Conservation (phyloP, 257 asterid genomes). For the Hygrophila difformis region DNA sequence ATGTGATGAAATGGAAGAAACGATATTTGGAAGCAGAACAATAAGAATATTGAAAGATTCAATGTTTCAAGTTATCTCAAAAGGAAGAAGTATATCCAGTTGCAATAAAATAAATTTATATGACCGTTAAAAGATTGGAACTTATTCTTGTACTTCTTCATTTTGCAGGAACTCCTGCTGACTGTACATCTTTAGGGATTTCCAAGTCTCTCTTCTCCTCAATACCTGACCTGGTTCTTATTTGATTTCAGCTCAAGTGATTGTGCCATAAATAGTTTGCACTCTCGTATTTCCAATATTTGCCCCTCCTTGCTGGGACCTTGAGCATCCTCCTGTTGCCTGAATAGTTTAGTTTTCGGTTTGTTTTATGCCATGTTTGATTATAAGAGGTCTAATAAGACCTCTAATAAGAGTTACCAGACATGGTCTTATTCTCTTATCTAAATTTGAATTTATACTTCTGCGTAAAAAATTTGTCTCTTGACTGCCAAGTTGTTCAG, state of each 20-base stretch:
- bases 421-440: too few relatives aligned
- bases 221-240: conserved; percentile 71
- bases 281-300: background rate
- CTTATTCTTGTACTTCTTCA: conserved; percentile 5
- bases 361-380: too few relatives aligned
- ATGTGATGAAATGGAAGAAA: background rate
- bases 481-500: conserved; percentile 8
- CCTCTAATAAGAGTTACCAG: too few relatives aligned
- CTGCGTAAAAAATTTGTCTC: background rate
- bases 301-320: background rate
- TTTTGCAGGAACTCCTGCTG: conserved; percentile 76
- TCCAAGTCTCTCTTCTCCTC: conserved; percentile 60
- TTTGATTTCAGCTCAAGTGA: background rate
- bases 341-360: too few relatives aligned
- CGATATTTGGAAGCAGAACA: background rate
- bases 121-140: too few relatives aligned
- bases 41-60: background rate
- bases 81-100: too few relatives aligned
- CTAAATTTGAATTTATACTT: too few relatives aligned
- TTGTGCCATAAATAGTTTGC: too few relatives aligned
- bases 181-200: conserved; percentile 77
- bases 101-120: too few relatives aligned
- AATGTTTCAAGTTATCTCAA: too few relatives aligned
- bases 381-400: too few relatives aligned
- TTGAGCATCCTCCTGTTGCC: too few relatives aligned